Evolutionary conservation across 1,284 basidiomycete genomes (phyloP), one percentile per base, ranked within the genome.

Genomic region (Bjerkandera adusta): DNA sequence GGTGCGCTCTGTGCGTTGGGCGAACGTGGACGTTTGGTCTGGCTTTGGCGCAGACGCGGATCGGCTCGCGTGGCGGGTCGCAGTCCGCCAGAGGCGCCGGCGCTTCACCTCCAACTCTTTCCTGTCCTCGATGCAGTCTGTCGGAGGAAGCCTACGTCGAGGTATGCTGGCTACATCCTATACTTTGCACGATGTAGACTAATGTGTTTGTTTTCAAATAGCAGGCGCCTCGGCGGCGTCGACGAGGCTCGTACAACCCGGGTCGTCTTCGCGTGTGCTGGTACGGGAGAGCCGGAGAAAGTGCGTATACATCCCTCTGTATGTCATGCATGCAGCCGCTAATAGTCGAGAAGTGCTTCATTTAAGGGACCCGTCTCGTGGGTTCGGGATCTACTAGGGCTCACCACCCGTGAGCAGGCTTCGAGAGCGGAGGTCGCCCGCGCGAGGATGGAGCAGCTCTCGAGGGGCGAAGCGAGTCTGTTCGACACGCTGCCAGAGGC

Each of bases 351-450:
- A 35, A 69, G 68, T 52, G 65, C 63, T 4, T 64, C 59, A 12
- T 59, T 61, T 13, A 57, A n/a, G n/a, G n/a, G 78, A 51, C 83
- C 85, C 8, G 57, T 88, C 38, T 66, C 72, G 8, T 89, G 85
- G 85, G 58, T 89, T 6, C 73, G 73, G 50, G 75, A 83, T 42
- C 77, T 76, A 43, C 65, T 89, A 5, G 66, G 66, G 2, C 77
- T 81, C 3, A 62, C 60, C n/a, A 53, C 73, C 24, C 71, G 73
- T 39, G 69, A 76, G 55, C 68, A 72, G 55, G 68, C 68, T 35
- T 64, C 73, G 2, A 57, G 65, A 48, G 69, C 76, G 51, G 73
- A 85, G 50, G 63, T 79, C 21, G 72, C 70, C 36, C 71, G 72
- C 15, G 79, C 76, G 4, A 76, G 75, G 52, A 72, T 77, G 51